phyloP scores from a whole-genome alignment of 345 rosid species.

The Triadica sebifera region DNA sequence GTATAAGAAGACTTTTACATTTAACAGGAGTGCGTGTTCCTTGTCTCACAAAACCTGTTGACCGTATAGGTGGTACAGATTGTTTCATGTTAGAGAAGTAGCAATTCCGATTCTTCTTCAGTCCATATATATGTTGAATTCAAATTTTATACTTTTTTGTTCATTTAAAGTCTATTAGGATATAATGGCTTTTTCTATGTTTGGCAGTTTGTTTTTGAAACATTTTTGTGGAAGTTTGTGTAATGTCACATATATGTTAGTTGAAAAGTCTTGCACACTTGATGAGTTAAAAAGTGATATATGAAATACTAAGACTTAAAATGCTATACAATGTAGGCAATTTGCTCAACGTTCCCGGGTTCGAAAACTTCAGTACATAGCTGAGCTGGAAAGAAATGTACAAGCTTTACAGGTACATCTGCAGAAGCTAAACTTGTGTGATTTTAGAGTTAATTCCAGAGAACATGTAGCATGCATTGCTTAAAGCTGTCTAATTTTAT shows the following conservation, averaged over 20 bases:
- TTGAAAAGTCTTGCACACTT: neutral
- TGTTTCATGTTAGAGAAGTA: neutral
- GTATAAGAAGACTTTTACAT: neutral
- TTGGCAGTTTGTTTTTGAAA: neutral
- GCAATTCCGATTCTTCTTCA: neutral
- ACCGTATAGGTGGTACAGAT: neutral
- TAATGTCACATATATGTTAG: conserved; percentile 1
- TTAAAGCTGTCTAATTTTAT: conserved; percentile 7
- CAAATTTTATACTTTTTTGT: neutral
- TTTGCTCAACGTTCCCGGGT: conserved; percentile 98
- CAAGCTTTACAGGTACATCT: conserved; percentile 78
- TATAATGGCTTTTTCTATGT: neutral
- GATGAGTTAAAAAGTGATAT: conserved; percentile 1
- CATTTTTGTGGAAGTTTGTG: neutral
- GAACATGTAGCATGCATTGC: neutral
- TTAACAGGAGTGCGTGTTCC: neutral
- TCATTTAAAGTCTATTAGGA: neutral
- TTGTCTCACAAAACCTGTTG: neutral
- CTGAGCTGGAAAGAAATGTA: conserved; percentile 96
- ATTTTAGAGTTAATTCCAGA: conserved; percentile 1
- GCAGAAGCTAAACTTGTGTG: conserved; percentile 9
- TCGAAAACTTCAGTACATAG: conserved; percentile 96
- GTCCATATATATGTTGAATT: neutral
- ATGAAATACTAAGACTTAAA: conserved; percentile 21
- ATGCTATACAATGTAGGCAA: conserved; percentile 58